phyloP scores from a whole-genome alignment of 2,329 filamentous ascomycete genomes.

The Ustilaginoidea virens region DNA sequence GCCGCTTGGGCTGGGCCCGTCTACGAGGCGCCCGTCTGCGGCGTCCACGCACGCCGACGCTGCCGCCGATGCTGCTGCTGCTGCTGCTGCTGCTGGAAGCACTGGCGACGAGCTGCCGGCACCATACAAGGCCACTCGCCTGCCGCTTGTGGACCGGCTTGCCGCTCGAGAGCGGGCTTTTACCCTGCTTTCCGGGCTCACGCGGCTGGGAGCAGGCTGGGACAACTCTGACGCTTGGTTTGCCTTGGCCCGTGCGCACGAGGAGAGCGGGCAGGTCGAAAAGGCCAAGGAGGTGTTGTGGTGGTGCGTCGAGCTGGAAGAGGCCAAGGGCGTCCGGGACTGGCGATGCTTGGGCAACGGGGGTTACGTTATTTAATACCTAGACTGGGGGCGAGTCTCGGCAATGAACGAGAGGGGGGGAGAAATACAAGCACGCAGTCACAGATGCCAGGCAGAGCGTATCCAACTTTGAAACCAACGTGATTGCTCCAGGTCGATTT shows the following conservation, averaged over 20 bases:
- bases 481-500: too few species aligned
- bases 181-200: conserved; percentile 65
- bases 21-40: conserved; percentile 10
- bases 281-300: conserved; percentile 88
- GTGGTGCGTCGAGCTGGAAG: conserved; percentile 96
- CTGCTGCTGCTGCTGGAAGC: conserved; percentile 9
- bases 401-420: too few species aligned
- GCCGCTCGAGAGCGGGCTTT: conserved; percentile 82
- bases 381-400: too few species aligned
- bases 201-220: conserved; percentile 77
- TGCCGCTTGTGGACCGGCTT: conserved; percentile 66
- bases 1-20: conserved; percentile 32
- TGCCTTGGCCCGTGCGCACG: conserved; percentile 70
- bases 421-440: too few species aligned
- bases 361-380: conserved; percentile 44
- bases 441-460: too few species aligned
- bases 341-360: conserved; percentile 59
- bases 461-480: too few species aligned
- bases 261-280: conserved; percentile 69
- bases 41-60: conserved; percentile 12
- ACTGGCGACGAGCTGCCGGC: conserved; percentile 27
- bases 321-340: conserved; percentile 60
- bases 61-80: conserved; percentile 5
- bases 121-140: conserved; percentile 41
- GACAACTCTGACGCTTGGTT: conserved; percentile 91